Conservation (phyloP, 192 early-diverging fungal genomes). For the Chytriomyces sp. region DNA sequence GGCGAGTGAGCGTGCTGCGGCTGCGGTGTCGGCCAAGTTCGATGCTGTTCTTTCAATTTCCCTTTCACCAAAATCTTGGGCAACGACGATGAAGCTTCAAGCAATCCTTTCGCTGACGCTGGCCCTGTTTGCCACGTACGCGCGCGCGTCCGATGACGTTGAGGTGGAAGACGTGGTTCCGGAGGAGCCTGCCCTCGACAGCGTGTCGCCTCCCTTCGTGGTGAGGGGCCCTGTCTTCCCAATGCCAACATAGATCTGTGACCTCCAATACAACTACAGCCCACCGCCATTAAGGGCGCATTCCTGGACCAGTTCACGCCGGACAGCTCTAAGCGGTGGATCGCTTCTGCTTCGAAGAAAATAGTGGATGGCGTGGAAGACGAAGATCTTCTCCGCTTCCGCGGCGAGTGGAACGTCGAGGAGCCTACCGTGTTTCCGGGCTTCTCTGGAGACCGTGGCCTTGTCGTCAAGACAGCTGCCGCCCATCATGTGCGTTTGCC, state of each 20-base stretch:
- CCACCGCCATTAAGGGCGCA: slow-evolving; percentile 59
- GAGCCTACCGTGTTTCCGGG: slow-evolving; percentile 48
- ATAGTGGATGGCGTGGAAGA: slow-evolving; percentile 71
- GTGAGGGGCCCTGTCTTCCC: neutral
- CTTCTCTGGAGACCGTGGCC: slow-evolving; percentile 68
- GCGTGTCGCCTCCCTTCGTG: slow-evolving; percentile 11
- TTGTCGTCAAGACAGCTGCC: slow-evolving; percentile 80
- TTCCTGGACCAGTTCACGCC: slow-evolving; percentile 76
- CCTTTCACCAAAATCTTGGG: neutral
- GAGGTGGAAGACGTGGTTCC: slow-evolving; percentile 6
- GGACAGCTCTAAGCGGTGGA: slow-evolving; percentile 67
- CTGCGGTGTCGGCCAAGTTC: too few species aligned
- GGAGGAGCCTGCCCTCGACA: neutral
- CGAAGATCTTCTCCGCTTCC: slow-evolving; percentile 67
- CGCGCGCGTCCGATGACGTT: neutral
- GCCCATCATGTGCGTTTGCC: slow-evolving; percentile 69
- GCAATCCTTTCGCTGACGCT: neutral
- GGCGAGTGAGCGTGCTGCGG: too few species aligned
- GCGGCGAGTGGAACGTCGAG: slow-evolving; percentile 80
- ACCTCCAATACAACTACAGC: slow-evolving; percentile 40
- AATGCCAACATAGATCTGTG: neutral
- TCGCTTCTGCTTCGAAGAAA: slow-evolving; percentile 68
- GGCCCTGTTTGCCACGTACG: neutral
- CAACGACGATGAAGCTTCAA: neutral
- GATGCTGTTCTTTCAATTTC: neutral